phyloP scores from a whole-genome alignment of 2,329 filamentous ascomycete genomes.

The Xylariaceae sp. region DNA sequence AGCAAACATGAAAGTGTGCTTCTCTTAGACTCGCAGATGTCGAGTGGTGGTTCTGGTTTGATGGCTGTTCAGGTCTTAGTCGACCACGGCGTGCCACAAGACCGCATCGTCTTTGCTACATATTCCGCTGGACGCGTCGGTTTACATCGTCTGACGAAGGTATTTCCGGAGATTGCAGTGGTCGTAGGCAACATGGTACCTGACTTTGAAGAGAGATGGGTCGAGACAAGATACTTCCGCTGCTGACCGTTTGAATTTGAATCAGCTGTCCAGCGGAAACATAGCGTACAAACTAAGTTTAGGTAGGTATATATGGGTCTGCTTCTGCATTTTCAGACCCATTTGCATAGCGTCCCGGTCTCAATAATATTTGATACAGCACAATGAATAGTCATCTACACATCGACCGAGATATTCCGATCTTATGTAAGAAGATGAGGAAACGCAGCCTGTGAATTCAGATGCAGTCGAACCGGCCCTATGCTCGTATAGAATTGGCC shows the following conservation, averaged over 20 bases:
- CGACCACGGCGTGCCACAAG: conserved; percentile 87
- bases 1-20: conserved; percentile 79
- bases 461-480: background rate
- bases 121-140: conserved; percentile 88
- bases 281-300: conserved; percentile 7
- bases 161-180: conserved; percentile 86
- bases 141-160: conserved; percentile 82
- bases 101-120: conserved; percentile 89
- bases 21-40: conserved; percentile 92
- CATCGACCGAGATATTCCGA: conserved; percentile 1
- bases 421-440: conserved; percentile 11
- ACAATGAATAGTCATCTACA: conserved; percentile 4
- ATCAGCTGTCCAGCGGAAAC: background rate
- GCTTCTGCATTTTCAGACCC: conserved; percentile 7
- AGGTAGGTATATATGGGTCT: conserved; percentile 5
- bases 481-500: conserved; percentile 26
- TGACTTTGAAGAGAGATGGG: conserved; percentile 86
- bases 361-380: background rate
- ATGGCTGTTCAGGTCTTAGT: conserved; percentile 98
- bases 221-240: conserved; percentile 89
- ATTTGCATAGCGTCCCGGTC: conserved; percentile 15
- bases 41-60: conserved; percentile 80
- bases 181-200: conserved; percentile 84
- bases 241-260: conserved; percentile 60
- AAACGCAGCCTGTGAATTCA: background rate